A percentile compares a stretch with the other conserved stretches of the same genome.
Evolutionary conservation across 345 rosid species (phyloP).

Genomic region (Aquilaria sinensis): DNA sequence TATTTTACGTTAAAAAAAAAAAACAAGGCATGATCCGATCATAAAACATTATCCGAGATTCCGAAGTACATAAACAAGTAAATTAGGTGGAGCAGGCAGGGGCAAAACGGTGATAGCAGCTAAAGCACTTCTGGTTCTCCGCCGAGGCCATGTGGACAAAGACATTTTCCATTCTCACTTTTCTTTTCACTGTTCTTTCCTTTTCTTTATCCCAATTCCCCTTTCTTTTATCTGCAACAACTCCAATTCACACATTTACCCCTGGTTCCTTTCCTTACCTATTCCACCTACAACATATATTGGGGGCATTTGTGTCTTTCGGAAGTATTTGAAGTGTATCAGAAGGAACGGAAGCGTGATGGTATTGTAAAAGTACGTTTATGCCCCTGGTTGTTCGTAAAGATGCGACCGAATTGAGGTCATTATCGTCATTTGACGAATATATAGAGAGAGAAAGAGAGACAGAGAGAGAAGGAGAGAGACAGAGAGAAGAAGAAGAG

Average conservation of each 20-base stretch:
- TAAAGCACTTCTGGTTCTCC: no score
- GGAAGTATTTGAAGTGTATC: not conserved
- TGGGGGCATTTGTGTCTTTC: conserved; percentile 2
- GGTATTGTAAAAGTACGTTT: not conserved
- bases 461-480: conserved; percentile 11
- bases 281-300: not conserved
- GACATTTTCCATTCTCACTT: conserved; percentile 3
- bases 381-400: not conserved
- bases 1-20: no score
- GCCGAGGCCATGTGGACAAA: not conserved
- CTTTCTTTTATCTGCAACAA: not conserved
- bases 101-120: not conserved
- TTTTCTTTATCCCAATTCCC: conserved; percentile 3
- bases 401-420: not conserved
- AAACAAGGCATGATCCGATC: no score
- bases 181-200: not conserved
- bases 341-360: not conserved
- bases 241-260: conserved; percentile 5
- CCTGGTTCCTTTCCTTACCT: not conserved
- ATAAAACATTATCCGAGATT: no score
- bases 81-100: no score
- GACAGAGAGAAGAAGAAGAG: conserved; percentile 6
- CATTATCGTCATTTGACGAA: conserved; percentile 18
- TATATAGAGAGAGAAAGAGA: conserved; percentile 16
- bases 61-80: no score